Percentiles rank a stretch among this genome's conserved stretches.
These are phyloP conservation scores for Xerocomus spinulosus DNA, from an alignment of 768 basidiomycete species.

Conservation along the genomic window DNA sequence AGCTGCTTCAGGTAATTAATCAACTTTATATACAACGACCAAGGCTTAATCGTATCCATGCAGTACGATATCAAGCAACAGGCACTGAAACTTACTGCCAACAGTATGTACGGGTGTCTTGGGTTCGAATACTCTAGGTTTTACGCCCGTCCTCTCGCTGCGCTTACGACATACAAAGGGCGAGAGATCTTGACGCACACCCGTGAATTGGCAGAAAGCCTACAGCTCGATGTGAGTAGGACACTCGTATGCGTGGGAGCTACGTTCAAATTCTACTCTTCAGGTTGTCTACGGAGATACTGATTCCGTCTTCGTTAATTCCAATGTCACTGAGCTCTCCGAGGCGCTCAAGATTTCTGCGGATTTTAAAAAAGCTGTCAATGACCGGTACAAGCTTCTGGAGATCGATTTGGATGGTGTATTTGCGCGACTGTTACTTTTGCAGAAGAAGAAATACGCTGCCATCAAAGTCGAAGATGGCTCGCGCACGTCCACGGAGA, in stretches of 20 bases:
- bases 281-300: conserved; percentile 99
- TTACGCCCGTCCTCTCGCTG: conserved; percentile 94
- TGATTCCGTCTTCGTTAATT: conserved; percentile 98
- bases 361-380: conserved; percentile 93
- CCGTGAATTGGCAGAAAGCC: conserved; percentile 83
- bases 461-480: conserved; percentile 92
- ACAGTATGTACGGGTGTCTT: conserved; percentile 99
- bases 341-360: conserved; percentile 90
- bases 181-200: conserved; percentile 96
- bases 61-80: conserved; percentile 97
- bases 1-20: conserved; percentile 72
- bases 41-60: neutral
- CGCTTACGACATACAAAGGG: conserved; percentile 95
- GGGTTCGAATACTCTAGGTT: conserved; percentile 97
- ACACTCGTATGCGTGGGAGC: neutral
- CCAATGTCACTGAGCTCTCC: conserved; percentile 81
- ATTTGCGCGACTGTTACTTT: conserved; percentile 84
- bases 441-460: conserved; percentile 99
- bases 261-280: neutral
- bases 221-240: conserved; percentile 79
- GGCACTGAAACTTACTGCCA: conserved; percentile 95
- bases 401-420: conserved; percentile 96
- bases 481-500: conserved; percentile 69
- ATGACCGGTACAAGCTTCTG: conserved; percentile 90
- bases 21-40: neutral